Base-by-base conservation (phyloP, 495 filamentous ascomycete genomes). In the Lasiosphaeriaceae sp. region DNA sequence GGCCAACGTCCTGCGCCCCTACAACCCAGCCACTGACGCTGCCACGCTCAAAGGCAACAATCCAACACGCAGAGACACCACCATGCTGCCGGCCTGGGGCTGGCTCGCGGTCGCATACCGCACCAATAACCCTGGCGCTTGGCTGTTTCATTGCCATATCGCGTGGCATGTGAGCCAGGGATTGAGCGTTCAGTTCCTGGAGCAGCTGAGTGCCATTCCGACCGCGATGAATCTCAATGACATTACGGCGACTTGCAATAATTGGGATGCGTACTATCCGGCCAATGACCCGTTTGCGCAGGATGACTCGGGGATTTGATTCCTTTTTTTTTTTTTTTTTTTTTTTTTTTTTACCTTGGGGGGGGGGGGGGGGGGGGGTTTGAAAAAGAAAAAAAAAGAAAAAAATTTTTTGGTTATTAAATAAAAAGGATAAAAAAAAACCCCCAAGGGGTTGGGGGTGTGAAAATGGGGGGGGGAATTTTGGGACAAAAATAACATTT, bases 51-150 rank as follows among this genome's bases (percentile, higher is more conserved):
- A 66, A 11, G 59, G 64, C 22, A 57, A 65, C 21, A 84, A 74
- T 61, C 79, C 83, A 0, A 76, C 80, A 2, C 70, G 85, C 0
- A 71, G 86, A 8, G 87, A 89, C 64, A 83, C 82, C 0, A 83
- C 82, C 3, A 71, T 85, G 59, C 61, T 86, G 6, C 77, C 79
- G 3, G 72, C 68, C 7, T 63, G 58, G 53, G 82, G 77, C 2
- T 74, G 75, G 74, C 54, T 78, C 31, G 61, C 78, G 12, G 64
- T 85, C n/a, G 76, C 75, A 14, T 85, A 80, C 63, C 62, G 74
- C 52, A 74, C 78, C 1, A 78, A 81, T 60, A 83, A 83, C 55
- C 81, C 78, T 3, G 78, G 78, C 1, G 74, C 70, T 0, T 80
- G 71, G 76, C 62, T 74, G 2, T 60, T 74, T 21, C 65, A 74